Evolutionary conservation across 345 rosid genomes (phyloP).

Genomic region (Xanthoceras sorbifolium): DNA sequence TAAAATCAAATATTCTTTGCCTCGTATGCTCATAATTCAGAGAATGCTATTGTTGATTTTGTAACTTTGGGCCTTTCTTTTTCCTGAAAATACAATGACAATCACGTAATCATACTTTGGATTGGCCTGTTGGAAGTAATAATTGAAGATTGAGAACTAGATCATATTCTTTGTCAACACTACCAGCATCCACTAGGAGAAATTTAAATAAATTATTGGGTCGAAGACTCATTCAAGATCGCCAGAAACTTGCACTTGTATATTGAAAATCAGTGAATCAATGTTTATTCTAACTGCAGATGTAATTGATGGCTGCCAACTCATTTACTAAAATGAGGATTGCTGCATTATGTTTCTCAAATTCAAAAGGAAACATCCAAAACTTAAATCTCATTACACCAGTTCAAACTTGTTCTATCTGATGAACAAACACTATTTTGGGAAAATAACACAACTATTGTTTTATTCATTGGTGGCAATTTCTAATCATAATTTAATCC

Average conservation of each 20-base stretch:
- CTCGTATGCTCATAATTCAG: neutral
- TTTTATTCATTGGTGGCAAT: neutral
- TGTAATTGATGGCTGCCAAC: neutral
- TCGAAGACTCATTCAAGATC: neutral
- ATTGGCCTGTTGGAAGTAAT: neutral
- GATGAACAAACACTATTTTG: neutral
- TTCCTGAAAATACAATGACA: neutral
- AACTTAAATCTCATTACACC: neutral
- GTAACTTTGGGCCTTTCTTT: neutral
- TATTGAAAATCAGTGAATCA: neutral
- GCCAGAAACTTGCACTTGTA: neutral
- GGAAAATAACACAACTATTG: neutral
- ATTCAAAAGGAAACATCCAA: neutral
- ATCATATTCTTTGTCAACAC: neutral
- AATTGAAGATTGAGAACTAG: neutral
- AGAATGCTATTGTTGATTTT: neutral
- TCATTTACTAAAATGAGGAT: neutral
- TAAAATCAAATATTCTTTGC: conserved; percentile 29
- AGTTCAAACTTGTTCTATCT: neutral
- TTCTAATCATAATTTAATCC: neutral
- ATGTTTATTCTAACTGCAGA: neutral
- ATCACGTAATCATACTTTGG: neutral
- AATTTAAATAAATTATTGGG: neutral
- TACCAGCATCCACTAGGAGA: neutral
- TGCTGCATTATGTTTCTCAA: neutral